phyloP scores from a whole-genome alignment of 495 filamentous ascomycete species.

The Penicillium psychrofluorescens region DNA sequence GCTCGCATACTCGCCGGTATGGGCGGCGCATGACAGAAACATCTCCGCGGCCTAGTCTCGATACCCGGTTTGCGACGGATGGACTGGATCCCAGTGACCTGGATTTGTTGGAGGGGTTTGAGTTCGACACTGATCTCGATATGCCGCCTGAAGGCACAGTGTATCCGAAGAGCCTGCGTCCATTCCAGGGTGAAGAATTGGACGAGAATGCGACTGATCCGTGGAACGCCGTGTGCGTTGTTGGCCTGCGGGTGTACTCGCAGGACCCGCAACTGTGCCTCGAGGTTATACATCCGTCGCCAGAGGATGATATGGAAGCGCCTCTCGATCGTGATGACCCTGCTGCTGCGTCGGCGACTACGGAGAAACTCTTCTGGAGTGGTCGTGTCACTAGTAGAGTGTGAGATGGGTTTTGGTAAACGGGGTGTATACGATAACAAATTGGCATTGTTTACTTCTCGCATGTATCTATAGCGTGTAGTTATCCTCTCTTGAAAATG shows the following conservation, averaged over 20 bases:
- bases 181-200: not conserved
- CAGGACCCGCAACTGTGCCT: conserved; percentile 47
- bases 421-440: not conserved
- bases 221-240: conserved; percentile 82
- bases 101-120: conserved; percentile 36
- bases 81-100: conserved; percentile 15
- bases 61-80: conserved; percentile 17
- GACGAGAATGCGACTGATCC: conserved; percentile 39
- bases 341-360: conserved; percentile 31
- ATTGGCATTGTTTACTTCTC: not conserved
- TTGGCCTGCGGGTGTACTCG: conserved; percentile 69
- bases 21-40: conserved; percentile 6
- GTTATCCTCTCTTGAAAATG: too few species aligned
- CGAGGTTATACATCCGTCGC: conserved; percentile 47
- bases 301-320: conserved; percentile 41
- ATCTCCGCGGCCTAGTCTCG: conserved; percentile 22
- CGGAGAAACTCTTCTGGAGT: conserved; percentile 19
- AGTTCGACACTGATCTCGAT: conserved; percentile 42
- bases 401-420: not conserved
- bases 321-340: conserved; percentile 50
- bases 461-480: too few species aligned
- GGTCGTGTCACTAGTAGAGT: not conserved
- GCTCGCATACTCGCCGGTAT: conserved; percentile 9
- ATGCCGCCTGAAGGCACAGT: conserved; percentile 30
- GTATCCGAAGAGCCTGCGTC: conserved; percentile 1